Evolutionary conservation across 352 stramenopile species (phyloP).

Genomic region (Pythium biforme): DNA sequence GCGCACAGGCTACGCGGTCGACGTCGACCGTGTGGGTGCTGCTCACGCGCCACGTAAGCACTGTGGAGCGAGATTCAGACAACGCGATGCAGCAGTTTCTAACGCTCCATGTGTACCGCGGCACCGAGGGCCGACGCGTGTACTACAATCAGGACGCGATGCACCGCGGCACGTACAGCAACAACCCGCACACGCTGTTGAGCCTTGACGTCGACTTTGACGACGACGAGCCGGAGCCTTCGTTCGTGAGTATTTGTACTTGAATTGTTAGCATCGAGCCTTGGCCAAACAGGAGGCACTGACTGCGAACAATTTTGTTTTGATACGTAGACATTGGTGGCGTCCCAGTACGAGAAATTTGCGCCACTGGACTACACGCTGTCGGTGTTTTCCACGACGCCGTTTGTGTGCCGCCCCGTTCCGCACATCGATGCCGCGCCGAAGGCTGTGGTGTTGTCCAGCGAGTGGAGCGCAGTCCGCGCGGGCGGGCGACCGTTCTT

Average conservation of each 20-base stretch:
- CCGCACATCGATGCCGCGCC: slow-evolving; percentile 40
- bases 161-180: slow-evolving; percentile 88
- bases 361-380: slow-evolving; percentile 88
- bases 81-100: slow-evolving; percentile 73
- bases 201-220: slow-evolving; percentile 75
- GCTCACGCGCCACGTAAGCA: slow-evolving; percentile 91
- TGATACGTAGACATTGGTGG: slow-evolving; percentile 81
- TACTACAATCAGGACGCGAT: slow-evolving; percentile 84
- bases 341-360: slow-evolving; percentile 92
- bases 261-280: no score
- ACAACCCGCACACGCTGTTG: slow-evolving; percentile 92
- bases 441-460: slow-evolving; percentile 42
- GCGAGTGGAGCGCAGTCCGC: slow-evolving; percentile 40
- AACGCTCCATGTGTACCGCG: slow-evolving; percentile 90
- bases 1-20: slow-evolving; percentile 4
- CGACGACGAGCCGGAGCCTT: slow-evolving; percentile 41
- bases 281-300: background rate
- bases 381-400: slow-evolving; percentile 80
- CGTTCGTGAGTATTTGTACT: slow-evolving; percentile 40
- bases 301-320: background rate
- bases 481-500: slow-evolving; percentile 70
- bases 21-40: slow-evolving; percentile 89
- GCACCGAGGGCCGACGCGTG: slow-evolving; percentile 57
- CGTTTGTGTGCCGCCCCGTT: slow-evolving; percentile 58
- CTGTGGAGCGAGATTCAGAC: slow-evolving; percentile 63